These are phyloP conservation scores for Gossypium laxum DNA, from an alignment of 441 rosid genomes.

Conservation along the genomic window DNA sequence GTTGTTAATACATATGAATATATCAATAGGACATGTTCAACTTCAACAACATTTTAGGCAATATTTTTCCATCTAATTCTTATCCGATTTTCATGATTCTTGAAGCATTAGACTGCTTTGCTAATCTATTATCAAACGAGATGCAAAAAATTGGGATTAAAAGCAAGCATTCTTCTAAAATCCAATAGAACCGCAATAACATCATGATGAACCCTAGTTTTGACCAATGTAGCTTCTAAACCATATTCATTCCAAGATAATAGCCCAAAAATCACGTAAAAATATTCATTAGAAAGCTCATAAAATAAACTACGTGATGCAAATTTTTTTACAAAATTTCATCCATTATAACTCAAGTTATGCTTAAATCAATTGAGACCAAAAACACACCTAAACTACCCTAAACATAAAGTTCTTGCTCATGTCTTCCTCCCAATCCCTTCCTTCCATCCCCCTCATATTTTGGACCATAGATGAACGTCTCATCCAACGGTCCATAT, in stretches of 20 bases:
- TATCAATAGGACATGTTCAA: conserved; percentile 31
- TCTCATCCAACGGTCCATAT: conserved; percentile 49
- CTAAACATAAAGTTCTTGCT: conserved; percentile 13
- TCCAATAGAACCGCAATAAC: conserved; percentile 18
- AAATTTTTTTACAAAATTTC: conserved; percentile 25
- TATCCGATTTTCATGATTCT: conserved; percentile 22
- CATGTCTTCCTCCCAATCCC: background rate
- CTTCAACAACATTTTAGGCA: conserved; percentile 1
- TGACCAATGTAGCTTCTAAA: conserved; percentile 41
- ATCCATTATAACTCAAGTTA: conserved; percentile 22
- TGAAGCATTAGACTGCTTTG: conserved; percentile 17
- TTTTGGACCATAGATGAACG: conserved; percentile 35
- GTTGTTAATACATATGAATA: background rate
- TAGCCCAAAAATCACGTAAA: background rate
- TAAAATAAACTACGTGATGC: conserved; percentile 23
- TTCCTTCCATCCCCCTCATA: conserved; percentile 15
- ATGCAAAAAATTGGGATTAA: conserved; percentile 5
- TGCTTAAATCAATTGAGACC: conserved; percentile 22
- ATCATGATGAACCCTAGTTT: conserved; percentile 19
- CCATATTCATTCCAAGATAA: conserved; percentile 18
- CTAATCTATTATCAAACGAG: conserved; percentile 16
- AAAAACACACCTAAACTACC: conserved; percentile 59
- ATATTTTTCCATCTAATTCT: conserved; percentile 15
- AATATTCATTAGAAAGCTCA: conserved; percentile 43
- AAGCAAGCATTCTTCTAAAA: conserved; percentile 19